Evolutionary conservation across 2,329 filamentous ascomycete genomes (phyloP).

Genomic region (Amauroascus verrucosus): DNA sequence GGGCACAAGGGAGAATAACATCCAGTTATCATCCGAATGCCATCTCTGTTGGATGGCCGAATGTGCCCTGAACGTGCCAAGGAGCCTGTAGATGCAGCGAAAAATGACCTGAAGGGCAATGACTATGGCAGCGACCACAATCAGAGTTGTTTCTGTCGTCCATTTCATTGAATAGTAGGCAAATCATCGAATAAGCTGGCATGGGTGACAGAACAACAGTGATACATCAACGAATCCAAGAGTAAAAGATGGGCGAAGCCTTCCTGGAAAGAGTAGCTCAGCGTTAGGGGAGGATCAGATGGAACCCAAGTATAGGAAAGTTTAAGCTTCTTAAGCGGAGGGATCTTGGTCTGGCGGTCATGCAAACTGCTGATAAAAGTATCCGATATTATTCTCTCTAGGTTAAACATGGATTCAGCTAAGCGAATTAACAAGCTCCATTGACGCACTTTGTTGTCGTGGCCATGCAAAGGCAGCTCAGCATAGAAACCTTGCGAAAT

Average conservation of each 20-base stretch:
- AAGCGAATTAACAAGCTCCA: not conserved
- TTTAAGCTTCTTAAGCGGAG: no score
- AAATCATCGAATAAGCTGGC: not conserved
- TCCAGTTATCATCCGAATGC: slow-evolving; percentile 18
- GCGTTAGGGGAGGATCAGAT: not conserved
- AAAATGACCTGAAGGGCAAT: slow-evolving; percentile 14
- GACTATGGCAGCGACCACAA: slow-evolving; percentile 14
- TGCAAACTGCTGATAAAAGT: no score
- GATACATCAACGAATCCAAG: not conserved
- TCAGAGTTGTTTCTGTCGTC: slow-evolving; percentile 15
- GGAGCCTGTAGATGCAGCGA: slow-evolving; percentile 14
- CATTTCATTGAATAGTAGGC: slow-evolving; percentile 16
- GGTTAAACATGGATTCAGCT: not conserved
- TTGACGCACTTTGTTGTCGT: not conserved
- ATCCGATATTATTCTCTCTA: no score
- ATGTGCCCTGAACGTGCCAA: slow-evolving; percentile 11
- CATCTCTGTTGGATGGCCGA: slow-evolving; percentile 13
- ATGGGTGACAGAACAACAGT: not conserved
- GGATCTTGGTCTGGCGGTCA: no score
- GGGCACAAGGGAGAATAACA: slow-evolving; percentile 15
- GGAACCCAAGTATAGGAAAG: not conserved
- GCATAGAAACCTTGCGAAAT: not conserved
- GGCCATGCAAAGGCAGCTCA: not conserved
- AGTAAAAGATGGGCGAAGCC: not conserved
- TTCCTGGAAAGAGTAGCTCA: no score